Conservation (phyloP, 768 basidiomycete species). For the Suillus subalutaceus region DNA sequence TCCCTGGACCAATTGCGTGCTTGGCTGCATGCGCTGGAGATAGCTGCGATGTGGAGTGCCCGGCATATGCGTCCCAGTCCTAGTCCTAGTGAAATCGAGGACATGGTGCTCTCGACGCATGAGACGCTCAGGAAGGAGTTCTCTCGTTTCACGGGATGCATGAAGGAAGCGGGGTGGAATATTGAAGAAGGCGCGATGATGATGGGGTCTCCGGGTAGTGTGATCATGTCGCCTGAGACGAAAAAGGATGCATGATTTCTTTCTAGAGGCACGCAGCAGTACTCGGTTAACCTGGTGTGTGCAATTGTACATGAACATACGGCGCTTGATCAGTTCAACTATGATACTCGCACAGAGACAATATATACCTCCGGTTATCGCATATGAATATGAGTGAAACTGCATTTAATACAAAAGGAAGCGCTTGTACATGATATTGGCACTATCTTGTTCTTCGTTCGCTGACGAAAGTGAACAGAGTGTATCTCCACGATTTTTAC, state of each 20-base stretch:
- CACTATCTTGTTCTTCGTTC: too few relatives aligned
- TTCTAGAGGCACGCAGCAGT: background rate
- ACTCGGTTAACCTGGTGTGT: background rate
- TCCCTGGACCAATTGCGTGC: constrained; percentile 55
- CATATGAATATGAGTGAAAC: too few relatives aligned
- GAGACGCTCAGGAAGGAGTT: constrained; percentile 16
- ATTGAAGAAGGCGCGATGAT: constrained; percentile 33
- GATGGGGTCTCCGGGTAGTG: constrained; percentile 29
- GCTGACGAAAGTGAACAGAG: too few relatives aligned
- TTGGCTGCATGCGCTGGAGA: constrained; percentile 43
- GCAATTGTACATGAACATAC: background rate
- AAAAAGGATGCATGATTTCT: background rate
- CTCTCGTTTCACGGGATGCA: constrained; percentile 22
- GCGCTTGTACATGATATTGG: too few relatives aligned
- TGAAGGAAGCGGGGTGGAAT: constrained; percentile 41
- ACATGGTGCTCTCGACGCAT: constrained; percentile 18
- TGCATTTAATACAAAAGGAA: too few relatives aligned
- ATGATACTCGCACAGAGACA: background rate
- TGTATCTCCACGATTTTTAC: too few relatives aligned
- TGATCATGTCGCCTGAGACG: constrained; percentile 19
- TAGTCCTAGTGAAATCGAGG: constrained; percentile 5
- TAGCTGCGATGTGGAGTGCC: constrained; percentile 13
- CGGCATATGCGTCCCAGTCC: constrained; percentile 1
- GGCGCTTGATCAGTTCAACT: background rate
- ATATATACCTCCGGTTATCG: too few relatives aligned